A percentile compares a stretch with the other conserved stretches of the same genome.
These are phyloP conservation scores for Gaeumannomyces sp. DNA, from an alignment of 2,329 filamentous ascomycete species.

Conservation along the genomic window DNA sequence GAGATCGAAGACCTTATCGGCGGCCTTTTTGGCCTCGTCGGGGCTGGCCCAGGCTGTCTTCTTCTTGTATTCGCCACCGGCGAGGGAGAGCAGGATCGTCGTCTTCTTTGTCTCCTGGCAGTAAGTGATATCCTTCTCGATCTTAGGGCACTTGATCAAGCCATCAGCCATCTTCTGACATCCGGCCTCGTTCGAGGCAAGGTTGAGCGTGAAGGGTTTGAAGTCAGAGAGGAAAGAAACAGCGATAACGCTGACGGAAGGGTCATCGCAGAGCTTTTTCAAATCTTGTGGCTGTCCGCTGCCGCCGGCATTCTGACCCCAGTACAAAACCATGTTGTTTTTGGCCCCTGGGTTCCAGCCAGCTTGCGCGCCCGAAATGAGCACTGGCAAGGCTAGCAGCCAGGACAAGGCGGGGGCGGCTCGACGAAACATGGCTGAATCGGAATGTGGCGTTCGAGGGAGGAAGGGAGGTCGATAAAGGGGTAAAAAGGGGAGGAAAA, in stretches of 20 bases:
- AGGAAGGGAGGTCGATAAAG: neutral
- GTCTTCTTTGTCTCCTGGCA: constrained; percentile 58
- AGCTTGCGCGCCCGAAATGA: neutral
- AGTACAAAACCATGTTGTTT: neutral
- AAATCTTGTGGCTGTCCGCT: neutral
- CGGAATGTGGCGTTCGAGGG: neutral
- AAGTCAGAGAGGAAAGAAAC: constrained; percentile 58
- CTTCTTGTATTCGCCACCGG: constrained; percentile 63
- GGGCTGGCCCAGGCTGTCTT: constrained; percentile 59
- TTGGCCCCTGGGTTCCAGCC: neutral
- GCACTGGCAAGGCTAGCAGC: neutral
- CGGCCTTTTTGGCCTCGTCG: constrained; percentile 45
- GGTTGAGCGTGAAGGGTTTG: constrained; percentile 51
- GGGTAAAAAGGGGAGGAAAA: neutral
- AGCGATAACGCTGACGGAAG: constrained; percentile 39
- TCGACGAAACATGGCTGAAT: neutral
- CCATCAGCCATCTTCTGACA: constrained; percentile 52
- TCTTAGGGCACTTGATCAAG: constrained; percentile 56
- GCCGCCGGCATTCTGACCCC: neutral
- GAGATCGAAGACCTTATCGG: constrained; percentile 61
- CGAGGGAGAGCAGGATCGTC: constrained; percentile 66
- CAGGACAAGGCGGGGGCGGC: neutral
- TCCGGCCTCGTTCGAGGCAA: constrained; percentile 55
- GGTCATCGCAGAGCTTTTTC: neutral
- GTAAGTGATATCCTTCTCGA: constrained; percentile 54